Evolutionary conservation across 2,329 filamentous ascomycete genomes (phyloP).

Genomic region (Fusarium odoratissimum): DNA sequence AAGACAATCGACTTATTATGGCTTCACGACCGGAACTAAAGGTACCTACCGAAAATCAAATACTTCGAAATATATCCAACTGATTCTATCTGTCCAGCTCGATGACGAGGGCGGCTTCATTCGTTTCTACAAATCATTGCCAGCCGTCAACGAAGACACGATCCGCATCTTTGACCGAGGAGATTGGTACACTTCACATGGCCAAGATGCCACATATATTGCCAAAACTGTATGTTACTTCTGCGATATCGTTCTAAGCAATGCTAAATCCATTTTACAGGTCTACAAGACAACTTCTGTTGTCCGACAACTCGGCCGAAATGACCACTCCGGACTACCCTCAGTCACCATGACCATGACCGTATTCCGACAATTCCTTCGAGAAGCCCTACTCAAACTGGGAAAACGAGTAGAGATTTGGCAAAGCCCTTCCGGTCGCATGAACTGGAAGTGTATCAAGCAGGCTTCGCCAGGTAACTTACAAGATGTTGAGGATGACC

Average conservation of each 20-base stretch:
- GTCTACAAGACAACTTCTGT: constrained; percentile 99
- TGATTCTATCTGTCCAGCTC: constrained; percentile 65
- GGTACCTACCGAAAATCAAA: constrained; percentile 54
- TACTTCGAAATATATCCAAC: not conserved
- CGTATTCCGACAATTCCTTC: constrained; percentile 93
- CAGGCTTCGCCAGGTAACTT: constrained; percentile 95
- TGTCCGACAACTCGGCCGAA: constrained; percentile 86
- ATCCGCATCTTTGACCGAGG: constrained; percentile 93
- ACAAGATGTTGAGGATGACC: constrained; percentile 95
- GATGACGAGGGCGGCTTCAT: constrained; percentile 98
- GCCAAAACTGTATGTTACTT: constrained; percentile 71
- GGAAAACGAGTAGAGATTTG: constrained; percentile 94
- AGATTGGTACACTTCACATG: constrained; percentile 96
- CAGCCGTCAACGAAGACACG: constrained; percentile 75
- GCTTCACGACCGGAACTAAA: constrained; percentile 79
- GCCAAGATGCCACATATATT: constrained; percentile 85
- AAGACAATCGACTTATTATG: constrained; percentile 59
- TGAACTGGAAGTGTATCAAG: constrained; percentile 92
- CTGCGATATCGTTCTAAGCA: not conserved
- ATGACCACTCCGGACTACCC: constrained; percentile 83
- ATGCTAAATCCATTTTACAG: constrained; percentile 53
- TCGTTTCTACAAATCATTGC: constrained; percentile 91
- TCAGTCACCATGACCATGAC: constrained; percentile 97
- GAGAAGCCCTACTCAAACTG: constrained; percentile 91
- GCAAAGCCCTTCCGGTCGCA: constrained; percentile 78